Evolutionary conservation across 2,329 filamentous ascomycete species (phyloP), one percentile per base, ranked within the genome.

Genomic region (Pezicula carpinea): DNA sequence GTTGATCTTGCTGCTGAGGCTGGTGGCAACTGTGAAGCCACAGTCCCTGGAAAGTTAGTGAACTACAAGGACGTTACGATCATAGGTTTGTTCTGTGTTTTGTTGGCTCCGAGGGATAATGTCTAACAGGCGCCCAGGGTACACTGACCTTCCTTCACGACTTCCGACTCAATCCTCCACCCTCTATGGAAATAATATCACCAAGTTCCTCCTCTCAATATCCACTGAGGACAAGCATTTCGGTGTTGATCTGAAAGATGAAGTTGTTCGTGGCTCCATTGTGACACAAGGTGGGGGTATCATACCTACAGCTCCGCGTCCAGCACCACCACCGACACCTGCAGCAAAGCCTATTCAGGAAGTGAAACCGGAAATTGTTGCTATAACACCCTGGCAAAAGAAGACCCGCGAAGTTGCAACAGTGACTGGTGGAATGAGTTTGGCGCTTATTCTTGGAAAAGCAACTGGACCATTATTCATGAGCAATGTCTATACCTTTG

Each of bases 141-240:
- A 95, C 65, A 95, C 89, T 36, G 89, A 96, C 66, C 75, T 95
- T 22, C 89, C 90, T 1, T 95, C 89, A 26, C 80, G 89, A 39
- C 75, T 96, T 2, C 89, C 90, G 0, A 95, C 89, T 0, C 90
- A 96, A 65, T 89, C 89, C 0, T 95, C 89, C 0, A 95, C 88
- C 0, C 71, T 96, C 17, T 96, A 95, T 67, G 93, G 88, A 2
- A 96, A 95, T 75, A 96, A 96, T 62, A 91, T 95, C 59, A 90
- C 85, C 55, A 96, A 95, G 63, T 86, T 91, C 48, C 71, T 95
- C 22, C 74, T 96, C 8, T 93, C 89, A 0, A 89, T 95, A 75
- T 68, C 82, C 1, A 87, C 89, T 1, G 78, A 85, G 49, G 82
- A 89, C 2, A 89, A 88, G 53, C 77, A 84, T 32, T 95, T 89